Conservation (phyloP, 106 monocot genomes). For the Dactylorhiza incarnata region DNA sequence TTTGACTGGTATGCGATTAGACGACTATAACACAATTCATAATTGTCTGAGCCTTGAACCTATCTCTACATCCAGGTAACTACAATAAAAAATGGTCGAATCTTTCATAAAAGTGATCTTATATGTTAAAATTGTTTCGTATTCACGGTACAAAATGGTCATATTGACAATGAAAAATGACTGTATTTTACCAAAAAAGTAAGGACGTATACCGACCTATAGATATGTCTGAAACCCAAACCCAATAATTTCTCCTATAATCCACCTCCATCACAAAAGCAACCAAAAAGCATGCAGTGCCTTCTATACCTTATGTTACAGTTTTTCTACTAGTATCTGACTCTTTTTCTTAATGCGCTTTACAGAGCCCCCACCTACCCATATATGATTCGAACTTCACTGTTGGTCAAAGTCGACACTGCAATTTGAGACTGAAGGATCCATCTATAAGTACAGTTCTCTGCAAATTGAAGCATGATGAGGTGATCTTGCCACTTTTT, state of each 20-base stretch:
- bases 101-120: too few species aligned
- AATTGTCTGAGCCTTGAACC: too few species aligned
- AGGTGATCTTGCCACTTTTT: constrained; percentile 35
- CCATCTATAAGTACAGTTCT: constrained; percentile 39
- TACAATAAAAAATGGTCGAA: too few species aligned
- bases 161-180: too few species aligned
- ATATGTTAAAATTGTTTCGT: too few species aligned
- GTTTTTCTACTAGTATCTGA: neutral
- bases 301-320: neutral
- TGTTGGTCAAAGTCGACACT: constrained; percentile 52
- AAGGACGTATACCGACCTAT: too few species aligned
- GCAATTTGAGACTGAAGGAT: constrained; percentile 54
- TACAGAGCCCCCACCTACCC: constrained; percentile 60
- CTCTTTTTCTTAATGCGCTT: constrained; percentile 2
- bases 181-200: too few species aligned
- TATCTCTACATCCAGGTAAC: too few species aligned
- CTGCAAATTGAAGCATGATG: constrained; percentile 55
- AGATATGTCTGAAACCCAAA: too few species aligned
- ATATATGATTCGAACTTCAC: constrained; percentile 50
- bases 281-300: neutral
- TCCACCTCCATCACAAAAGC: too few species aligned
- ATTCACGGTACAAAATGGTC: too few species aligned
- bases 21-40: neutral
- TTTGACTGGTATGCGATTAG: neutral
- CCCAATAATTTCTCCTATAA: too few species aligned